Percentiles rank a stretch among this genome's conserved stretches.
Conservation (phyloP, 2,329 filamentous ascomycete genomes). For the Aspergillus hiratsukae region DNA sequence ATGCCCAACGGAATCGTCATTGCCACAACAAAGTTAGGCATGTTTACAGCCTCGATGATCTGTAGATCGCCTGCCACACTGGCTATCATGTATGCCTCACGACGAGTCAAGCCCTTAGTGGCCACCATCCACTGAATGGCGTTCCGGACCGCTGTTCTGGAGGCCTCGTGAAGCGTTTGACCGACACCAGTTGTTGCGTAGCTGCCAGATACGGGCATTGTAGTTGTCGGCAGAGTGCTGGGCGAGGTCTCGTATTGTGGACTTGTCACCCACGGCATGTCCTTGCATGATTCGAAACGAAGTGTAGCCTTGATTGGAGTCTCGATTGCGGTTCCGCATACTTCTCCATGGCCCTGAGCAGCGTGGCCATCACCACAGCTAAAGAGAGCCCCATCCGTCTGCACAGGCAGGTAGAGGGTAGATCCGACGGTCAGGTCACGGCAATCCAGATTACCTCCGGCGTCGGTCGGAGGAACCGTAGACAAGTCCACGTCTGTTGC, state of each 20-base stretch:
- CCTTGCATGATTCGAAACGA: constrained; percentile 47
- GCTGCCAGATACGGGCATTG: constrained; percentile 33
- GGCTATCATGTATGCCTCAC: constrained; percentile 51
- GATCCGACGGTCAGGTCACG: constrained; percentile 47
- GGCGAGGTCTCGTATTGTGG: constrained; percentile 46
- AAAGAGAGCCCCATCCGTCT: constrained; percentile 49
- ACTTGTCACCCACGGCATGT: constrained; percentile 43
- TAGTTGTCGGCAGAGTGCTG: constrained; percentile 17
- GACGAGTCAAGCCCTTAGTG: constrained; percentile 43
- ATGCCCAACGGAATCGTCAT: constrained; percentile 48
- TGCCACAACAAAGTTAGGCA: constrained; percentile 51
- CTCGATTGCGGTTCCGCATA: constrained; percentile 55
- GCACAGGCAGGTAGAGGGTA: constrained; percentile 48
- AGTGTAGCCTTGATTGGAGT: constrained; percentile 49
- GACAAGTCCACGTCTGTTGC: constrained; percentile 42
- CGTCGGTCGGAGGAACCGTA: constrained; percentile 49
- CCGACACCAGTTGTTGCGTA: constrained; percentile 49
- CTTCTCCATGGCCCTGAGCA: constrained; percentile 52
- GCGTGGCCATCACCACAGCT: constrained; percentile 54
- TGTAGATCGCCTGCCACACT: constrained; percentile 50
- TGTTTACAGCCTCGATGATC: constrained; percentile 51
- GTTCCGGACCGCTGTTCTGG: constrained; percentile 46
- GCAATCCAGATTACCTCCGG: constrained; percentile 55
- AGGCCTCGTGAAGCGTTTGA: constrained; percentile 45
- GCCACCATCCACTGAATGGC: constrained; percentile 47